Evolutionary conservation across 2,329 filamentous ascomycete genomes (phyloP).

Genomic region (Cercospora sojina): DNA sequence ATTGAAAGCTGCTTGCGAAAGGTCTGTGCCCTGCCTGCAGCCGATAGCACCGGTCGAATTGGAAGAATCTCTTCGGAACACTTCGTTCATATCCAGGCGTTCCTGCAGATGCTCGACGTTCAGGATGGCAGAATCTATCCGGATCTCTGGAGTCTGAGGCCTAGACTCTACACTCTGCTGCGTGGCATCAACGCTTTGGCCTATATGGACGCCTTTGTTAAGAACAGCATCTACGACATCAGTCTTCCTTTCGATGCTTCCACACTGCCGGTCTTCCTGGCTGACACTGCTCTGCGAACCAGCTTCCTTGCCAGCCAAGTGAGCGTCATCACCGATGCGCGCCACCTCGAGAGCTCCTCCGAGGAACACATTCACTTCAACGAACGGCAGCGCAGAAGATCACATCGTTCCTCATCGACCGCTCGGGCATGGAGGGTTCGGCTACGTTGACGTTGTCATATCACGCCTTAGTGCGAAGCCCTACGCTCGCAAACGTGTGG

Average conservation of each 20-base stretch:
- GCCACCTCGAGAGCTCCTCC: background rate
- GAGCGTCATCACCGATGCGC: background rate
- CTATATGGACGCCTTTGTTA: background rate
- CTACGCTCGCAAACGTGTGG: background rate
- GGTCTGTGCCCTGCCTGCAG: background rate
- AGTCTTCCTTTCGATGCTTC: background rate
- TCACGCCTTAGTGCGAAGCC: background rate
- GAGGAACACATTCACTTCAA: constrained; percentile 1
- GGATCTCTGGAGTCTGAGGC: background rate
- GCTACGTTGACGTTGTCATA: background rate
- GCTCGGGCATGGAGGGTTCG: background rate
- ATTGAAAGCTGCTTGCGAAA: background rate
- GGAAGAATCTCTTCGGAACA: background rate
- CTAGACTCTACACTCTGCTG: background rate
- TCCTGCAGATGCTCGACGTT: background rate
- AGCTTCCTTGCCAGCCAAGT: background rate
- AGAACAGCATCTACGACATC: background rate
- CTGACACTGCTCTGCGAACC: background rate
- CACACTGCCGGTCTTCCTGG: background rate
- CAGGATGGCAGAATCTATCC: background rate
- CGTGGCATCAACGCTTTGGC: background rate
- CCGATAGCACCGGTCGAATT: background rate
- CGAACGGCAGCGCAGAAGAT: background rate
- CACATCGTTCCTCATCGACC: background rate
- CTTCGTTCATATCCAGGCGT: background rate